A percentile compares a stretch with the other conserved stretches of the same genome.
Evolutionary conservation across 2,329 filamentous ascomycete genomes (phyloP).

Genomic region (Kalaharituber pfeilii): DNA sequence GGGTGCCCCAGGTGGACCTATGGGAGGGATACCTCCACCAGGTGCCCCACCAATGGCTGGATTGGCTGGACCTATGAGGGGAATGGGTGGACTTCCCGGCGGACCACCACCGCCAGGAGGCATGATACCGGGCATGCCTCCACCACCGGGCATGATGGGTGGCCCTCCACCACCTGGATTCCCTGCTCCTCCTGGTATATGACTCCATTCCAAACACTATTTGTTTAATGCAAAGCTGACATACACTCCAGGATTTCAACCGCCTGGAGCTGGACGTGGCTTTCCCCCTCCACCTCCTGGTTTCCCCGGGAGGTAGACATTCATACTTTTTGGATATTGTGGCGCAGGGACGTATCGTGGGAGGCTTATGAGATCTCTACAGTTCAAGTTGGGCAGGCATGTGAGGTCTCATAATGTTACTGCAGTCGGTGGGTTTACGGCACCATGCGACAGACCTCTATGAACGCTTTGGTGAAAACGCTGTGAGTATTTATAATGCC

Average conservation of each 20-base stretch:
- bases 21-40: constrained; percentile 14
- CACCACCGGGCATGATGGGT: constrained; percentile 20
- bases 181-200: constrained; percentile 13
- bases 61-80: constrained; percentile 15
- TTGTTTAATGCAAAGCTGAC: not conserved
- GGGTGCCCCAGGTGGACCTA: constrained; percentile 12
- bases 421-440: too few relatives aligned
- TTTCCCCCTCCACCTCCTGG: constrained; percentile 16
- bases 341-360: too few relatives aligned
- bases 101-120: constrained; percentile 23
- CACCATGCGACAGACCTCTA: too few relatives aligned
- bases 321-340: not conserved
- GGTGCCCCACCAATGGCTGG: constrained; percentile 11
- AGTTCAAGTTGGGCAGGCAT: too few relatives aligned
- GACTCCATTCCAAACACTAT: not conserved
- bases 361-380: too few relatives aligned
- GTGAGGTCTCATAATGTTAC: too few relatives aligned
- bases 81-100: constrained; percentile 27
- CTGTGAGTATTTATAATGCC: too few relatives aligned
- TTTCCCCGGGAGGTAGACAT: constrained; percentile 13
- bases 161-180: constrained; percentile 23
- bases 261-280: constrained; percentile 13
- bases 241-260: constrained; percentile 11
- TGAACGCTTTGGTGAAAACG: too few relatives aligned
- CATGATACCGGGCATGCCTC: constrained; percentile 17